Conservation (phyloP, 2,329 filamentous ascomycete species). For the Penicillium janthinellum region DNA sequence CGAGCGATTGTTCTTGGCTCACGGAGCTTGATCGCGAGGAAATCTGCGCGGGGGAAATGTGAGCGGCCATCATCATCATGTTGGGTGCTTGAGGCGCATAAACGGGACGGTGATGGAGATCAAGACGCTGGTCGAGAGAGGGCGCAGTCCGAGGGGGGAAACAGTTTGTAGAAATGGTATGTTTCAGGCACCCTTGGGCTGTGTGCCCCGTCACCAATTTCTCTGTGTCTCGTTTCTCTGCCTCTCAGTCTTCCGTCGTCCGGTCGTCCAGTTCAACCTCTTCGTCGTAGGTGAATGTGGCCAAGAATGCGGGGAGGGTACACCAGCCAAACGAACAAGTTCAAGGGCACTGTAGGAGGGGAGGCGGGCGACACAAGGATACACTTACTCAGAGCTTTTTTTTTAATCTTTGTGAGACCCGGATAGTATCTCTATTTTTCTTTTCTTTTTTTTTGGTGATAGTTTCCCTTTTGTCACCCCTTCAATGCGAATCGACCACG, state of each 20-base stretch:
- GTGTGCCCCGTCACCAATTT: not conserved
- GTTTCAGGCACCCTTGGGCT: not conserved
- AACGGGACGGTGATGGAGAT: conserved; percentile 7
- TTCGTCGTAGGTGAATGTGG: not conserved
- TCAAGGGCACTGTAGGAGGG: not conserved
- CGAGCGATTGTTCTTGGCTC: conserved; percentile 23
- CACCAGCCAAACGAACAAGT: conserved; percentile 2
- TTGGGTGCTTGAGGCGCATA: conserved; percentile 10
- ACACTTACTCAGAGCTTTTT: conserved; percentile 5
- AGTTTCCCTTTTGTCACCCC: conserved; percentile 1
- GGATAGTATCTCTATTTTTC: conserved; percentile 3
- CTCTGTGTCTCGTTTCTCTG: not conserved
- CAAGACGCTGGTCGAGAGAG: not conserved
- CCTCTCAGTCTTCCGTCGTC: not conserved
- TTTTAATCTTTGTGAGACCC: conserved; percentile 16
- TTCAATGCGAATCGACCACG: conserved; percentile 14
- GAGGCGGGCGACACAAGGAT: conserved; percentile 8
- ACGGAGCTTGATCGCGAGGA: conserved; percentile 28
- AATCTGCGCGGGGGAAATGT: conserved; percentile 33
- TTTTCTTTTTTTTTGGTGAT: conserved; percentile 1
- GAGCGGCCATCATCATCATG: conserved; percentile 37
- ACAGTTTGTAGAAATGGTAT: not conserved
- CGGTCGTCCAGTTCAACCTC: not conserved
- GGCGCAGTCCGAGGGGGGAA: not conserved
- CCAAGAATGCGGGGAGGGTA: conserved; percentile 6